Evolutionary conservation across 2,329 filamentous ascomycete genomes (phyloP).

Genomic region (Pezicula radicicola): DNA sequence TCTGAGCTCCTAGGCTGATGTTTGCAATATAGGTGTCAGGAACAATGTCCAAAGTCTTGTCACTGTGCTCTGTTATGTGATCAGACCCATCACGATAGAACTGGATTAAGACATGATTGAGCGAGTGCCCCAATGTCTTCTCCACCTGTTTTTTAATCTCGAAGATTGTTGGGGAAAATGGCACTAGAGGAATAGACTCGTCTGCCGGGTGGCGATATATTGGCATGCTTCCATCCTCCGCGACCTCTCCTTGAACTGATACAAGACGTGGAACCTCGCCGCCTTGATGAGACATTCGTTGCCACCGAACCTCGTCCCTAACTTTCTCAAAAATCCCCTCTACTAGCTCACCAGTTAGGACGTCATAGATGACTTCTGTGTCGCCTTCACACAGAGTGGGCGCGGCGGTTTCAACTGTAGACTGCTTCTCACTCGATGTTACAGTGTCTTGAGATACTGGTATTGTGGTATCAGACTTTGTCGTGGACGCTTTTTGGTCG

Average conservation of each 20-base stretch:
- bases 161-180: constrained; percentile 73
- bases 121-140: constrained; percentile 66
- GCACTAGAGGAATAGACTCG: constrained; percentile 72
- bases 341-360: constrained; percentile 58
- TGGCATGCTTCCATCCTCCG: constrained; percentile 69
- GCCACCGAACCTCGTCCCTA: constrained; percentile 77
- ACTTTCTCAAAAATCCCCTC: constrained; percentile 66
- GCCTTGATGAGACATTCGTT: constrained; percentile 87
- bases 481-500: neutral
- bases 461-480: neutral
- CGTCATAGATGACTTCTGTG: constrained; percentile 67
- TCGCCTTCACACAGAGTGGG: constrained; percentile 72
- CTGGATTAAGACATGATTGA: constrained; percentile 94
- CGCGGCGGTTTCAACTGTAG: neutral
- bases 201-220: constrained; percentile 96
- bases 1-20: constrained; percentile 85
- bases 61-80: constrained; percentile 93
- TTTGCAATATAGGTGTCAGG: constrained; percentile 84
- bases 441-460: neutral
- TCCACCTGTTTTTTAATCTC: constrained; percentile 68
- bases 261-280: constrained; percentile 90
- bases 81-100: constrained; percentile 86
- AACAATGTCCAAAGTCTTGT: constrained; percentile 92
- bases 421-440: constrained; percentile 2
- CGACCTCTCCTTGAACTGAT: constrained; percentile 77